Conservation (phyloP, 495 filamentous ascomycete species). For the Pseudomonodictys pantanalensis region DNA sequence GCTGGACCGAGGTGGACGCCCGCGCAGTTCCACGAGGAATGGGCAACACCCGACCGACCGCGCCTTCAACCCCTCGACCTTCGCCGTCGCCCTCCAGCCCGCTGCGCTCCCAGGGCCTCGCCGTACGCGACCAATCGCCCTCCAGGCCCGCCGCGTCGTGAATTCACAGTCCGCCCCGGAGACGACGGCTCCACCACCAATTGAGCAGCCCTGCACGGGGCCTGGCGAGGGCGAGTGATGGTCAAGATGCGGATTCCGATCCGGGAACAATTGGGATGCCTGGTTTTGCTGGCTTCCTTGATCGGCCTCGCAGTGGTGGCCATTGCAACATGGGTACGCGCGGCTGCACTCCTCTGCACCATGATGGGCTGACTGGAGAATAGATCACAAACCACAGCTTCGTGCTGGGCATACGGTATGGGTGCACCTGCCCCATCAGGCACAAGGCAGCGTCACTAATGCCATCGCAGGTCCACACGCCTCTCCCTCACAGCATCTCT, state of each 20-base stretch:
- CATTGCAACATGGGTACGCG: conserved; percentile 56
- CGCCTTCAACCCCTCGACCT: not conserved
- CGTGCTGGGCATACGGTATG: conserved; percentile 62
- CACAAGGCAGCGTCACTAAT: not conserved
- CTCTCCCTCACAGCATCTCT: conserved; percentile 77
- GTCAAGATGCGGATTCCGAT: conserved; percentile 77
- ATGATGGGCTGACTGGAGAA: conserved; percentile 1
- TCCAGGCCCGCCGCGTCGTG: not conserved
- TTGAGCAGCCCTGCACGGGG: not conserved
- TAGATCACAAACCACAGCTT: conserved; percentile 77
- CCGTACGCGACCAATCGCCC: not conserved
- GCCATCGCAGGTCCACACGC: conserved; percentile 45
- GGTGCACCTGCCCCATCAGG: conserved; percentile 19
- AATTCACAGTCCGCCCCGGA: not conserved
- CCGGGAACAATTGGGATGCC: conserved; percentile 72
- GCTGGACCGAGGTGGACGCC: too few species aligned
- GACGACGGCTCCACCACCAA: not conserved
- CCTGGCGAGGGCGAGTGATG: conserved; percentile 7
- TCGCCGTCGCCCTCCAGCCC: not conserved
- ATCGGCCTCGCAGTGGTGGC: conserved; percentile 63
- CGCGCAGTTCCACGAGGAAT: conserved; percentile 8
- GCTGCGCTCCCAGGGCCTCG: not conserved
- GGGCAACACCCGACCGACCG: conserved; percentile 10
- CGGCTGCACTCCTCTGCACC: not conserved
- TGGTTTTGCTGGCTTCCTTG: conserved; percentile 68